Evolutionary conservation across 2,329 filamentous ascomycete genomes (phyloP), one percentile per base, ranked within the genome.

Genomic region (Cucurbitaria berberidis): DNA sequence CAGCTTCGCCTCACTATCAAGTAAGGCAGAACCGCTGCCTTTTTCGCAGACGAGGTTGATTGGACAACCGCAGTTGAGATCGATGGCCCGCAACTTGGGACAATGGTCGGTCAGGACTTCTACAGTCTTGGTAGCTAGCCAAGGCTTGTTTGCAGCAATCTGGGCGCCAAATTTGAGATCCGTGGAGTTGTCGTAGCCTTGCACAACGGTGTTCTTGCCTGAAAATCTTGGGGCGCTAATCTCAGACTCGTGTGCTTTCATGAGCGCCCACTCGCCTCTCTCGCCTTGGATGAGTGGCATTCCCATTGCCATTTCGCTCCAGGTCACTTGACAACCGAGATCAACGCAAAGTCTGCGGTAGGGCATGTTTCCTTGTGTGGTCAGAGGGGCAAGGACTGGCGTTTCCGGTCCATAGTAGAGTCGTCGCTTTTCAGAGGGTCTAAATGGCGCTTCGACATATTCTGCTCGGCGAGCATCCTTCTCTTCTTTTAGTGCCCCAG

Each of bases 241-340:
- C 75, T 99, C 95, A 6, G 88, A 89, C 72, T 92, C 87, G 71
- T 99, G 95, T 3, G 91, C 91, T 75, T 95, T 96, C 82, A 98
- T 86, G 49, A 99, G 81, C 18, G 95, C 92, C 95, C 95, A 99
- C 78, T 99, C 95, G 1, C 88, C 83, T 76, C 93, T 96, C 60
- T 89, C 86, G 30, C 95, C 95, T 74, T 97, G 92, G 5, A 99
- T 83, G 36, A 99, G 78, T 9, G 93, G 93, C 75, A 96, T 80
- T 24, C 91, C 88, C 84, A 99, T 90, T 3, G 93, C 95, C 95
- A 99, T 99, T 76, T 99, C 95, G 0, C 93, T 98, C 80, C 96
- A 99, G 0, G 95, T 99, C 43, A 96, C 82, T 70, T 97, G 89
- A 24, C 92, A 93, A 30, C 95, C 95, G 21, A 98, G 83, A 49